These are phyloP conservation scores for Alternaria burnsii DNA, from an alignment of 2,329 filamentous ascomycete species.

Conservation along the genomic window DNA sequence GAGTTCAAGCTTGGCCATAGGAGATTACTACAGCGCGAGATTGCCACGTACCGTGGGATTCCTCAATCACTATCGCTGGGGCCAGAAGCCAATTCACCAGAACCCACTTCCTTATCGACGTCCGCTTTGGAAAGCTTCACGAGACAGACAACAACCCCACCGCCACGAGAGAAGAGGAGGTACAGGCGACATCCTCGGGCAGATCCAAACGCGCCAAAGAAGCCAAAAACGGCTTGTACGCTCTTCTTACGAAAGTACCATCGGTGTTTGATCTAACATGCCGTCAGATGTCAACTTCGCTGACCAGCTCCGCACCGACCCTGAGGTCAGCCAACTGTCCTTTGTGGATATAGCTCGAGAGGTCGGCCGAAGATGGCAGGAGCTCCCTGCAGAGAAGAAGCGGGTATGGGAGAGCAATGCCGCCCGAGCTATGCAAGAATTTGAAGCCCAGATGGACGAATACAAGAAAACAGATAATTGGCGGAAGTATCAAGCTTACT, in stretches of 20 bases:
- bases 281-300: constrained; percentile 52
- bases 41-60: constrained; percentile 48
- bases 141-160: constrained; percentile 33
- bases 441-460: constrained; percentile 50
- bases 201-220: constrained; percentile 50
- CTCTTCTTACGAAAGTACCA: neutral
- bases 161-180: constrained; percentile 45
- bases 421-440: constrained; percentile 50
- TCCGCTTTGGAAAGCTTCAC: constrained; percentile 41
- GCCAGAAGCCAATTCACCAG: constrained; percentile 25
- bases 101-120: constrained; percentile 37
- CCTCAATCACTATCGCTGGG: constrained; percentile 40
- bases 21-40: constrained; percentile 51
- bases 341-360: constrained; percentile 52
- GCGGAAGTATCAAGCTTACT: constrained; percentile 48
- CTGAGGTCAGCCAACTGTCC: constrained; percentile 45
- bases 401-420: constrained; percentile 51
- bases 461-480: constrained; percentile 51
- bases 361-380: constrained; percentile 51
- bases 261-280: constrained; percentile 16
- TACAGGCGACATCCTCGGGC: constrained; percentile 51
- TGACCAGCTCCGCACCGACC: constrained; percentile 49
- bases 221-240: constrained; percentile 53
- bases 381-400: constrained; percentile 47
- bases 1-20: constrained; percentile 53